phyloP scores from a whole-genome alignment of 768 basidiomycete species.

The Glaciozyma martinii region DNA sequence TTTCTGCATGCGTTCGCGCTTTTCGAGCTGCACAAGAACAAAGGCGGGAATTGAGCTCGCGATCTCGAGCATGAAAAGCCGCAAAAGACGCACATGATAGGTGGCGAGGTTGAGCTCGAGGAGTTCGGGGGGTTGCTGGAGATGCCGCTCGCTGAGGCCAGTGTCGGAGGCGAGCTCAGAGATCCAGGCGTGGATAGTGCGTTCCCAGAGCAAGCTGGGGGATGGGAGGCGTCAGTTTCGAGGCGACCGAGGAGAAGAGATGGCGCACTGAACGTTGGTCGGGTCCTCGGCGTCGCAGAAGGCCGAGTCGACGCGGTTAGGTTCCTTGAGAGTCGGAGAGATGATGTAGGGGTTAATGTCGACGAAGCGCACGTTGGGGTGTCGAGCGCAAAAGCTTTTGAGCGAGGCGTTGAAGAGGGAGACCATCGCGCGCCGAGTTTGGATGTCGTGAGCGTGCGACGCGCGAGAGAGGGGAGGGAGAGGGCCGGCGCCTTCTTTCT shows the following conservation, averaged over 20 bases:
- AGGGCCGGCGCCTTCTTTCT: background rate
- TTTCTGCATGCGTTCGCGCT: too few relatives aligned
- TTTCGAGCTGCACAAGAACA: too few relatives aligned
- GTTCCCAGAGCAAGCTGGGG: background rate
- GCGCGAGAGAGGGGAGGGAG: background rate
- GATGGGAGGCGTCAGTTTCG: background rate
- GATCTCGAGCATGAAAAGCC: too few relatives aligned
- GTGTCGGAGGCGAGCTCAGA: background rate
- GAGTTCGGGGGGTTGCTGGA: background rate
- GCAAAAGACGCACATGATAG: too few relatives aligned
- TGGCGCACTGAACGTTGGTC: background rate
- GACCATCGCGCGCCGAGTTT: constrained; percentile 8
- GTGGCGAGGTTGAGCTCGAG: background rate
- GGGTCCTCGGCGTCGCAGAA: background rate
- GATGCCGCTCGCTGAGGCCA: background rate
- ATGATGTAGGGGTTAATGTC: constrained; percentile 11
- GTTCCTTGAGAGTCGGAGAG: background rate
- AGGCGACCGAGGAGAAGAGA: background rate
- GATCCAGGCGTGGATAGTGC: background rate
- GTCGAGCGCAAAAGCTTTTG: constrained; percentile 8
- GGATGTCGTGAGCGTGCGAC: constrained; percentile 8
- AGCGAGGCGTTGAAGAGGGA: constrained; percentile 14
- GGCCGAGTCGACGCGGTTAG: background rate
- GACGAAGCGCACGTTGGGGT: constrained; percentile 7
- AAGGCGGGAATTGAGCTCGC: too few relatives aligned